These are phyloP conservation scores for Vigna radiata DNA, from an alignment of 306 rosid species.

Conservation along the genomic window DNA sequence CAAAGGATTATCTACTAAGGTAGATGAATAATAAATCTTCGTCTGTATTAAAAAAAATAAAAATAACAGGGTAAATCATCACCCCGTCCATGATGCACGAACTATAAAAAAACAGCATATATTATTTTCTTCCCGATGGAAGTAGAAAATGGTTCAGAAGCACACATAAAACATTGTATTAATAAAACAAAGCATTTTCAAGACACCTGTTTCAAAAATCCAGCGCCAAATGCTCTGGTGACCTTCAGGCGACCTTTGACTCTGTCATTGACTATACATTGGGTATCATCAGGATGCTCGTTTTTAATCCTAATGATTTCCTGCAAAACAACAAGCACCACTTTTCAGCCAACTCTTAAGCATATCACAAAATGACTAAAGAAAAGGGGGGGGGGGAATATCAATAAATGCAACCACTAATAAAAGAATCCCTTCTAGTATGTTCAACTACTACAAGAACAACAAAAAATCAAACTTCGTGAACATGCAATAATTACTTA, in stretches of 20 bases:
- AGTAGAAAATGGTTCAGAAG: slow-evolving; percentile 30
- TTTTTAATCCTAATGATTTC: slow-evolving; percentile 87
- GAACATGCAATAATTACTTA: not conserved
- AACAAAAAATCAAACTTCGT: slow-evolving; percentile 3
- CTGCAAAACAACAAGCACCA: slow-evolving; percentile 56
- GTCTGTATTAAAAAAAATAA: not conserved
- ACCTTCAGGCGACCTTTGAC: slow-evolving; percentile 98
- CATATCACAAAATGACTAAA: slow-evolving; percentile 34
- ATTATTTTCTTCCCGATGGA: slow-evolving; percentile 18
- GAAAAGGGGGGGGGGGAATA: slow-evolving; percentile 6
- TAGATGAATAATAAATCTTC: slow-evolving; percentile 28
- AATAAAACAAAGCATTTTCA: slow-evolving; percentile 34
- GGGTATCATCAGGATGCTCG: slow-evolving; percentile 94
- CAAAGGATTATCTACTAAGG: slow-evolving; percentile 15
- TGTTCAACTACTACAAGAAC: slow-evolving; percentile 23
- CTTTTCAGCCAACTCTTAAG: slow-evolving; percentile 35
- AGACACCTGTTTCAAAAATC: slow-evolving; percentile 92
- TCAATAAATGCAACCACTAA: not conserved
- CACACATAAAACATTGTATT: slow-evolving; percentile 1
- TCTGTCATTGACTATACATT: slow-evolving; percentile 87
- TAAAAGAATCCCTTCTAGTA: slow-evolving; percentile 25
- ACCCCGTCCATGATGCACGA: slow-evolving; percentile 24
- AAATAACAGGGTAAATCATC: slow-evolving; percentile 2
- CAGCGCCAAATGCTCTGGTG: slow-evolving; percentile 98
- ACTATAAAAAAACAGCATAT: slow-evolving; percentile 13